Conservation (phyloP, 2,329 filamentous ascomycete genomes). For the Aspergillus aculeatus region DNA sequence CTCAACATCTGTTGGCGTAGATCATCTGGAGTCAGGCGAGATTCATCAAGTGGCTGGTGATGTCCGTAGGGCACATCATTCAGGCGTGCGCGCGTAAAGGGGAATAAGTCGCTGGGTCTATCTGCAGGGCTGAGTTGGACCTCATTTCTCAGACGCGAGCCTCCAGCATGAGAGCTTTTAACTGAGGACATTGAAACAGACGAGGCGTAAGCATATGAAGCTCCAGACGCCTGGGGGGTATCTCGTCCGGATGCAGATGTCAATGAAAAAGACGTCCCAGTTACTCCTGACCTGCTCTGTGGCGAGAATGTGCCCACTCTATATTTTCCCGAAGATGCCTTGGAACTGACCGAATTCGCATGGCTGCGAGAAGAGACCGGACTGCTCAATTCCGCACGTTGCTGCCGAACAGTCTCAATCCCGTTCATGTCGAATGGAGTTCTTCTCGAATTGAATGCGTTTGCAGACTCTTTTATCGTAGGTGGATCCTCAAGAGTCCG, state of each 20-base stretch:
- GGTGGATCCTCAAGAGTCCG: conserved; percentile 37
- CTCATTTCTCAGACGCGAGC: conserved; percentile 77
- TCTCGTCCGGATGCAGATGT: conserved; percentile 35
- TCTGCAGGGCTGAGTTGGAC: conserved; percentile 76
- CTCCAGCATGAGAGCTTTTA: conserved; percentile 39
- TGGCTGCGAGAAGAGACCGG: conserved; percentile 63
- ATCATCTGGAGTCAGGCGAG: conserved; percentile 68
- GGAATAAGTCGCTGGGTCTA: conserved; percentile 75
- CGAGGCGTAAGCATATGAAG: conserved; percentile 45
- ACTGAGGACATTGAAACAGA: conserved; percentile 50
- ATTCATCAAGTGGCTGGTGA: conserved; percentile 58
- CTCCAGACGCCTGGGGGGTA: conserved; percentile 37
- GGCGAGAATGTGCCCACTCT: conserved; percentile 41
- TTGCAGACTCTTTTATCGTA: conserved; percentile 71
- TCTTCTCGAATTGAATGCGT: conserved; percentile 69
- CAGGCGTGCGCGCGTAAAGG: conserved; percentile 75
- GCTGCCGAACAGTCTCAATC: conserved; percentile 59
- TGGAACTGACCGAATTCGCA: conserved; percentile 61
- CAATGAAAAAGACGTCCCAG: conserved; percentile 47
- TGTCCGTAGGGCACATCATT: conserved; percentile 80
- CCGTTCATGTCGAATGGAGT: conserved; percentile 70
- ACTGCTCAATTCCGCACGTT: conserved; percentile 65
- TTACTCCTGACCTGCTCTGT: conserved; percentile 43
- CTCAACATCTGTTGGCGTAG: conserved; percentile 86
- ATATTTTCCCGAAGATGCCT: conserved; percentile 51